Conservation (phyloP, 345 rosid species). For the Citrus cavaleriei region DNA sequence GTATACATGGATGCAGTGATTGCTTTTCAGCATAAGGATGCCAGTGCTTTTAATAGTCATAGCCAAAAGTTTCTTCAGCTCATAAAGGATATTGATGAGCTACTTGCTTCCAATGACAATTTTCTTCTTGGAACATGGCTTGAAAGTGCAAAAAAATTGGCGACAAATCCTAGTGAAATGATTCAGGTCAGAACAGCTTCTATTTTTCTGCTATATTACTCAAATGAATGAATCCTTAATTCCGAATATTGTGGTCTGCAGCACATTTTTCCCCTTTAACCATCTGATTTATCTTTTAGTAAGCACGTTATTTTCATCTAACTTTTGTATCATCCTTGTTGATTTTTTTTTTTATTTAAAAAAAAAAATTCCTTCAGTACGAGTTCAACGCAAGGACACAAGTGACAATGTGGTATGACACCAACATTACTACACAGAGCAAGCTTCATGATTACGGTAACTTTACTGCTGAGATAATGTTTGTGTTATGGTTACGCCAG, state of each 20-base stretch:
- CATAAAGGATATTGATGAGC: conserved; percentile 64
- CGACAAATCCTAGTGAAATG: conserved; percentile 52
- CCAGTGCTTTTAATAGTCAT: conserved; percentile 32
- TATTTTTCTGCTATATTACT: neutral
- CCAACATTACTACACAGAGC: conserved; percentile 65
- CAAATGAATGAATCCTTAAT: neutral
- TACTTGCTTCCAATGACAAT: conserved; percentile 81
- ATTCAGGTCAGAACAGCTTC: conserved; percentile 48
- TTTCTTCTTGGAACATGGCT: conserved; percentile 93
- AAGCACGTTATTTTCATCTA: neutral
- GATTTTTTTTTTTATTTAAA: neutral
- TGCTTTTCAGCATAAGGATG: conserved; percentile 55
- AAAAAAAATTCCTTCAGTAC: conserved; percentile 38
- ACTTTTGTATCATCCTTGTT: neutral
- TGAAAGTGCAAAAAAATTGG: conserved; percentile 71
- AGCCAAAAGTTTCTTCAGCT: conserved; percentile 60
- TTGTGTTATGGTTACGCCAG: neutral
- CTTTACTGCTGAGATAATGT: neutral
- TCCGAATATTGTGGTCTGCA: neutral
- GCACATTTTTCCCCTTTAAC: neutral
- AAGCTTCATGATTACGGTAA: conserved; percentile 91
- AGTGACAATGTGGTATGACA: conserved; percentile 96
- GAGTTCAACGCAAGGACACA: conserved; percentile 95
- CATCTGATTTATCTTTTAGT: neutral
- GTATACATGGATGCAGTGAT: conserved; percentile 63